Base-by-base conservation (phyloP, 116 monocot genomes). In the Cymodocea nodosa region DNA sequence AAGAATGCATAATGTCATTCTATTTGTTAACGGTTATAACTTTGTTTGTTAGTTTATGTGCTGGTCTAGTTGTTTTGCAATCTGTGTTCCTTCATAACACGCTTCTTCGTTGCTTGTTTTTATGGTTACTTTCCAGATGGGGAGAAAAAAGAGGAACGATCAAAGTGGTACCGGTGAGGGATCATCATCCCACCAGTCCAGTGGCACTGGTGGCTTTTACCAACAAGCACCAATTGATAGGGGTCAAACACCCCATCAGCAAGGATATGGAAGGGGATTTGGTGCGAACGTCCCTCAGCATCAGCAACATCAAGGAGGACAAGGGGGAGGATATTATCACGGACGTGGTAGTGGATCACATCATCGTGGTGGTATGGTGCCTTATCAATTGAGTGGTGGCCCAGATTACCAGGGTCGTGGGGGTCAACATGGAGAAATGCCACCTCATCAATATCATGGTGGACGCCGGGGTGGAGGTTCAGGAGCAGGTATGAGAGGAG, bases 71-170 rank as follows among this genome's bases (percentile, higher is more conserved):
- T 30, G 30, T 3, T 30, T 30, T 30, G 30, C 30, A 30, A 30
- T 30, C 30, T 3, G 30, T 30, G 30, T 30, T 30, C 30, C 30
- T 30, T 30, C 30, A 3, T 30, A 30, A 30, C 30, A 30, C 30
- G 3, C 1, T 30, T 30, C 30, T 30, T 30, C 30, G 2, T 30
- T 30, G 30, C 30, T 30, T 3, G 30, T 30, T 30, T 3, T 30
- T 30, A 30, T 30, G 30, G 2, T 3, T 30, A 67, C 70, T 23
- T 23, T 4, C 22, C 4, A 53, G 54, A 97, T 91, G 95, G 91
- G 81, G 77, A 87, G 81, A 69, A 89, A 87, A 68, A 85, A 65
- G 56, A 87, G 78, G 63, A 87, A 73, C 65, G 90, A 76, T 6
- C 61, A 66, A 66, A 50, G 84, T 55, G 81, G 81, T 4, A 1